phyloP scores from a whole-genome alignment of 306 rosid genomes.

The Medicago ruthenica region DNA sequence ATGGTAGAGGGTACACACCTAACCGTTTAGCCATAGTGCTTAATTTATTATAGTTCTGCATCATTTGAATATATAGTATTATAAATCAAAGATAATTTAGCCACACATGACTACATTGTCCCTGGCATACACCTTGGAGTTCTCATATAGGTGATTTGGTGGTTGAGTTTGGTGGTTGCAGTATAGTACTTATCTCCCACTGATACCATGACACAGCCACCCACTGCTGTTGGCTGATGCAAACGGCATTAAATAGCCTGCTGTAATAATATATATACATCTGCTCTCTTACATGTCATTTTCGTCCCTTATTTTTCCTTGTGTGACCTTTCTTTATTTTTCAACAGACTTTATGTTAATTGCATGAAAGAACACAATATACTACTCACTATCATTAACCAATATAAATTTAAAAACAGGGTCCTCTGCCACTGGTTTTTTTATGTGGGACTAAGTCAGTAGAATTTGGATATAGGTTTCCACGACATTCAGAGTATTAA shows the following conservation, averaged over 20 bases:
- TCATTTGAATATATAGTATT: too few species aligned
- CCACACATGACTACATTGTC: too few species aligned
- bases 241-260: constrained; percentile 44
- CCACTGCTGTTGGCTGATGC: constrained; percentile 28
- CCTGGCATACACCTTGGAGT: background rate
- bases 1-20: too few species aligned
- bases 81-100: too few species aligned
- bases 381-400: constrained; percentile 1
- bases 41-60: too few species aligned
- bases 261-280: background rate
- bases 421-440: constrained; percentile 6
- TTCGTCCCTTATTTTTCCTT: constrained; percentile 31
- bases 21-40: too few species aligned
- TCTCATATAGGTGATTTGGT: constrained; percentile 30
- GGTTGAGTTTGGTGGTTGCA: constrained; percentile 46
- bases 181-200: constrained; percentile 8
- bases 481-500: constrained; percentile 35
- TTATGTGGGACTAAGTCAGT: background rate
- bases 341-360: background rate
- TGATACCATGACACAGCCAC: constrained; percentile 24
- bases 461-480: constrained; percentile 25
- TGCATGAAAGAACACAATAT: too few species aligned
- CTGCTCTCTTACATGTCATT: constrained; percentile 28
- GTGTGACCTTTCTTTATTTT: constrained; percentile 25
- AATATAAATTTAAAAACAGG: background rate